These are phyloP conservation scores for Phyllosticta capitalensis DNA, from an alignment of 2,329 filamentous ascomycete genomes.

Conservation along the genomic window DNA sequence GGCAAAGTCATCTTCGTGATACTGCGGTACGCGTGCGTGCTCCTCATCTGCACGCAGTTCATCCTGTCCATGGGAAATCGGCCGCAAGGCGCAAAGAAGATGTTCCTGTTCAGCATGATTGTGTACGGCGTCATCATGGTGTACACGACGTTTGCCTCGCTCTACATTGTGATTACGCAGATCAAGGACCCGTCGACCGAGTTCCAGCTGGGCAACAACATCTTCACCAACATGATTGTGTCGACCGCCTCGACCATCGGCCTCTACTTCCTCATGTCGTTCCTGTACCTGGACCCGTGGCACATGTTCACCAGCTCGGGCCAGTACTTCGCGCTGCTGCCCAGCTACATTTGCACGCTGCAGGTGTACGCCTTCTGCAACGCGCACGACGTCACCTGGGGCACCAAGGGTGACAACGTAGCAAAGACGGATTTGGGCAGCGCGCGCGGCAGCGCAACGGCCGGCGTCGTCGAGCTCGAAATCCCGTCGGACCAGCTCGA, in stretches of 20 bases:
- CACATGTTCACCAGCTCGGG: conserved; percentile 91
- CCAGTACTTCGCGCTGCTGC: conserved; percentile 89
- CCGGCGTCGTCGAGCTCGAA: conserved; percentile 68
- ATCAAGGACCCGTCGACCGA: conserved; percentile 45
- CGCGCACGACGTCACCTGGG: conserved; percentile 97
- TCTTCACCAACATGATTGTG: conserved; percentile 92
- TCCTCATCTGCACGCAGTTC: conserved; percentile 90
- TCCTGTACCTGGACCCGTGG: conserved; percentile 96
- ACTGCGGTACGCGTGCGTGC: conserved; percentile 72
- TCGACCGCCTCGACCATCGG: conserved; percentile 83
- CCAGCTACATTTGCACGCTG: conserved; percentile 89
- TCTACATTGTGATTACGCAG: conserved; percentile 85
- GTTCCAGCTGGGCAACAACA: conserved; percentile 65
- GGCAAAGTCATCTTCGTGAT: conserved; percentile 79
- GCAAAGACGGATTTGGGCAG: conserved; percentile 86
- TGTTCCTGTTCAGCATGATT: conserved; percentile 82
- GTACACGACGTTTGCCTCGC: conserved; percentile 80
- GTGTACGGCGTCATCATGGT: conserved; percentile 91
- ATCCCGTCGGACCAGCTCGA: conserved; percentile 98
- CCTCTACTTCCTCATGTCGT: conserved; percentile 91
- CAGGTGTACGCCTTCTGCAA: conserved; percentile 99
- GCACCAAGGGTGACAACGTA: conserved; percentile 96
- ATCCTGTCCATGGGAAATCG: conserved; percentile 94
- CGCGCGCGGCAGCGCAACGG: conserved; percentile 62
- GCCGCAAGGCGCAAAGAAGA: conserved; percentile 84